Evolutionary conservation across 176 grass and related monocot species (phyloP), one percentile per base, ranked within the genome.

Genomic region (Oryza officinalis): DNA sequence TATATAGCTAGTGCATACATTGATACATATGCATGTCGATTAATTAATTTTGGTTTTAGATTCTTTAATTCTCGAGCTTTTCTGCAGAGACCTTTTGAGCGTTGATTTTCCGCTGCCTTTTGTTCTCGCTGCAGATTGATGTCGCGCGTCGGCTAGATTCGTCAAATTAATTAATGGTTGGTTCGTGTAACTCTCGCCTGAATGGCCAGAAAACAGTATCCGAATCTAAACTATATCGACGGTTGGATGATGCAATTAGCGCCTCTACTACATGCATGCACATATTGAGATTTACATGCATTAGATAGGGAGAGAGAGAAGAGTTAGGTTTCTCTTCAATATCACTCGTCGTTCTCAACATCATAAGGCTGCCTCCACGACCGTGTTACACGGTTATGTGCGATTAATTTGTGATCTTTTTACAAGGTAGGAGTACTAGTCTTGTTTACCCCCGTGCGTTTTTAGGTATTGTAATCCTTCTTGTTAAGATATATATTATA

Each of bases 141-240:
- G 15, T 74, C 45, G 1, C 72, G 3, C 45, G 27, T 74, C 45
- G 6, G 14, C 4, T 20, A 0, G 71, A 47, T 74, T 28, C 6
- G 27, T 47, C n/a, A n/a, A n/a, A 73, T 73, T 73, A 50, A 50
- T 74, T 49, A 50, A 50, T 74, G 43, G 44, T 11, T n/a, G 26
- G 26, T 31, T 31, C n/a, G 18, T 20, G 44, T 50, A 11, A 1
- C 26, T 31, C 17, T 74, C 25, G 10, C 15, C 0, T 23, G 2
- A 74, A 52, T 45, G 41, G 20, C 54, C 18, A 1, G 14, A 15
- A 74, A 52, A 20, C 45, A 6, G 17, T 5, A 5, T 22, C 38
- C 27, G 23, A 52, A 52, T 73, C 71, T 18, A 74, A 50, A 26
- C 41, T 9, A 46, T 9, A 72, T 72, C 20, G 37, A 60, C 22